Evolutionary conservation across 805 yeast genomes (phyloP).

Genomic region (Cyberlindnera sargentensis): DNA sequence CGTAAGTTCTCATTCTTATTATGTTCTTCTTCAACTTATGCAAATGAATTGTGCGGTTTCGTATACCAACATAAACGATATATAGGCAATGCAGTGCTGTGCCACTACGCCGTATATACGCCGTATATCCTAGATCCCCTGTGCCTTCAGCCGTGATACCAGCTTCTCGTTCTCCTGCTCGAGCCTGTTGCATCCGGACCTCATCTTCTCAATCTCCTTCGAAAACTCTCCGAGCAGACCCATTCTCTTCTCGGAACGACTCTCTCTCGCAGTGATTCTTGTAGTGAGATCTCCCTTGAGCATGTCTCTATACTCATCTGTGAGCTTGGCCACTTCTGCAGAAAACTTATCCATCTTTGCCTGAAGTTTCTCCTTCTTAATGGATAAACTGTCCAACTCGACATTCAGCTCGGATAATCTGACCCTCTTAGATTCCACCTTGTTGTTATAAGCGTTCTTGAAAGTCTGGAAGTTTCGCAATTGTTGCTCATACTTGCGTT

Average conservation of each 20-base stretch:
- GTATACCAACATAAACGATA: no score
- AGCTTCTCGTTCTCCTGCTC: slow-evolving; percentile 15
- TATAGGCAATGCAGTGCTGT: neutral
- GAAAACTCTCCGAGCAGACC: slow-evolving; percentile 20
- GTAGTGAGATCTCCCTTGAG: slow-evolving; percentile 9
- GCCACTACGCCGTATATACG: neutral
- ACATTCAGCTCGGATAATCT: slow-evolving; percentile 20
- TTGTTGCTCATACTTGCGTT: slow-evolving; percentile 31
- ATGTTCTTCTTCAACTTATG: no score
- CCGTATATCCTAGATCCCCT: neutral
- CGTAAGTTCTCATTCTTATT: no score
- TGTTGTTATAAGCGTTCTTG: slow-evolving; percentile 24
- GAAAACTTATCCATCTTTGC: slow-evolving; percentile 26
- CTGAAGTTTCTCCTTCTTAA: slow-evolving; percentile 28
- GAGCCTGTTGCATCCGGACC: slow-evolving; percentile 12
- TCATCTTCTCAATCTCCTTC: slow-evolving; percentile 19
- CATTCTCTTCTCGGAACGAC: slow-evolving; percentile 18
- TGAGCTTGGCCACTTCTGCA: slow-evolving; percentile 11
- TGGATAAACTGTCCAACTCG: slow-evolving; percentile 24
- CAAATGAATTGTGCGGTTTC: no score
- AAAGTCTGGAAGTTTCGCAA: slow-evolving; percentile 26
- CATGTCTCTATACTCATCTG: slow-evolving; percentile 13
- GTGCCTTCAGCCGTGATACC: slow-evolving; percentile 2
- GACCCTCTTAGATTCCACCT: slow-evolving; percentile 18
- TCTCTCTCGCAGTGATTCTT: slow-evolving; percentile 14